phyloP scores from a whole-genome alignment of 1,139 yeast genomes.

The Komagataea norvegica region DNA sequence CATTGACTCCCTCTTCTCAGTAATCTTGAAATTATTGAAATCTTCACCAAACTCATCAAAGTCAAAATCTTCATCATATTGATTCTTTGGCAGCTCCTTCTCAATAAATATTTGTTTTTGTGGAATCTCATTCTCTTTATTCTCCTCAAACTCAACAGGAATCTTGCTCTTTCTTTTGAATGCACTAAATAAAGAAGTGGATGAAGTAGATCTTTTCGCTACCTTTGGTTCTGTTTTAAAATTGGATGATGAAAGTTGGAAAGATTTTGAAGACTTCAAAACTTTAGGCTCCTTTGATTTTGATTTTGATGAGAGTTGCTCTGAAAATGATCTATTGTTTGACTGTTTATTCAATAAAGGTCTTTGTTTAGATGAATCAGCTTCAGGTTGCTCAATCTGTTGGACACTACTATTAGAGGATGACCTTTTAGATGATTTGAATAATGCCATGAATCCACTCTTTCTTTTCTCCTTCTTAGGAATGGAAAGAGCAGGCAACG shows the following conservation, averaged over 20 bases:
- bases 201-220: slow-evolving; percentile 23
- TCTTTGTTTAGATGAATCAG: slow-evolving; percentile 15
- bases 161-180: slow-evolving; percentile 20
- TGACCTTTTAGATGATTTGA: slow-evolving; percentile 27
- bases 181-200: slow-evolving; percentile 23
- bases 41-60: slow-evolving; percentile 23
- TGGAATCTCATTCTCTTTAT: neutral
- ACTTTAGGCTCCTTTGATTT: slow-evolving; percentile 2
- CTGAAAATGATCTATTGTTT: slow-evolving; percentile 10
- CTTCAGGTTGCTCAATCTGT: slow-evolving; percentile 10
- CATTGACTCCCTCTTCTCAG: slow-evolving; percentile 16
- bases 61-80: slow-evolving; percentile 2
- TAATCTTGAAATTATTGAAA: slow-evolving; percentile 21
- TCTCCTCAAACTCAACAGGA: neutral
- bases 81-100: neutral
- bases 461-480: slow-evolving; percentile 20
- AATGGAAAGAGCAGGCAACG: slow-evolving; percentile 19
- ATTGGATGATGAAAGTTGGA: slow-evolving; percentile 8
- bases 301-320: slow-evolving; percentile 7
- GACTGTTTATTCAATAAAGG: slow-evolving; percentile 5
- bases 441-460: slow-evolving; percentile 33
- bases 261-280: slow-evolving; percentile 16
- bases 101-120: neutral
- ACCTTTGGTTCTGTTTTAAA: slow-evolving; percentile 9
- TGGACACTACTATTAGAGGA: slow-evolving; percentile 16